These are phyloP conservation scores for Urochloa ruziziensis DNA, from an alignment of 176 grass and related monocot genomes.

Conservation along the genomic window DNA sequence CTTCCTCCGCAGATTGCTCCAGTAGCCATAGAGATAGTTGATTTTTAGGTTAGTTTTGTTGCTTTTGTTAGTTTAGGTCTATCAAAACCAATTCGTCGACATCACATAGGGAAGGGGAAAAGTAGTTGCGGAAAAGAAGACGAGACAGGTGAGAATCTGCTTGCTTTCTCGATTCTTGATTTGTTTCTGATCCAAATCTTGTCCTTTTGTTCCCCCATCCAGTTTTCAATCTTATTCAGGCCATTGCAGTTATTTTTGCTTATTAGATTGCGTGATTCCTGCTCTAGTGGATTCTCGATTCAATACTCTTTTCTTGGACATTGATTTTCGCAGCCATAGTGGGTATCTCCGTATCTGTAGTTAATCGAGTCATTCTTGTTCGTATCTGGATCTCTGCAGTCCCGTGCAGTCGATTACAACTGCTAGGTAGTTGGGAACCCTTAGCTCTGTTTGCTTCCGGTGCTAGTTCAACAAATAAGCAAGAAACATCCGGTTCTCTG, in stretches of 20 bases:
- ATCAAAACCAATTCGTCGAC: conserved; percentile 47
- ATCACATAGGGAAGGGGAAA: conserved; percentile 9
- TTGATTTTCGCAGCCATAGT: neutral
- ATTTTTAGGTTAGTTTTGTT: conserved; percentile 3
- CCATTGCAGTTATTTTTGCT: neutral
- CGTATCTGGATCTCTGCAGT: neutral
- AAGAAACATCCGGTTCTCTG: neutral
- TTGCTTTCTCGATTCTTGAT: conserved; percentile 24
- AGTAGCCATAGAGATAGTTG: neutral
- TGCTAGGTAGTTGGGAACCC: neutral
- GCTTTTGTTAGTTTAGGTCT: neutral
- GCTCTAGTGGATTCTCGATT: conserved; percentile 3
- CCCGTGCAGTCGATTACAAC: neutral
- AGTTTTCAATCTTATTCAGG: neutral
- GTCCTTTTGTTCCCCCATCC: neutral
- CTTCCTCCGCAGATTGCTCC: neutral
- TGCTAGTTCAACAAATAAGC: neutral
- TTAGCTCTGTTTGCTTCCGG: neutral
- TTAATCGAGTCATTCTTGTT: no score
- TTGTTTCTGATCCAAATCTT: neutral
- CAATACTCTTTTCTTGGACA: neutral
- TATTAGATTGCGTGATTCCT: conserved; percentile 8
- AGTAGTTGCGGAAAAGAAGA: conserved; percentile 7
- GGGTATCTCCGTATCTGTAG: no score
- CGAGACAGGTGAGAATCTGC: conserved; percentile 23